Percentiles rank a stretch among this genome's conserved stretches.
Evolutionary conservation across 2,329 filamentous ascomycete genomes (phyloP).

Genomic region (Fusarium sp.): DNA sequence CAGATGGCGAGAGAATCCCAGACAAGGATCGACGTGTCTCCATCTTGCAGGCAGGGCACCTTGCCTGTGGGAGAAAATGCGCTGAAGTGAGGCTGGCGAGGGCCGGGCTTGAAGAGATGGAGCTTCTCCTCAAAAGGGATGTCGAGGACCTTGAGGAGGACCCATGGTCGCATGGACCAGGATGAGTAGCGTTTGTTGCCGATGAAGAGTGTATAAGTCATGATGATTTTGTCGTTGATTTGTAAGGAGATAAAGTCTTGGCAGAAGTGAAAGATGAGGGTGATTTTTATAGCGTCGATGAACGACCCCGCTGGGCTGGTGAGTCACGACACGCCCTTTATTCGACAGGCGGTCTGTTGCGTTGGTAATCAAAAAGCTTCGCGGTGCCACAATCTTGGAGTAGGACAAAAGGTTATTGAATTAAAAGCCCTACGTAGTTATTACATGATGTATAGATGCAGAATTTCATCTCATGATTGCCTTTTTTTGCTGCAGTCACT

Average conservation of each 20-base stretch:
- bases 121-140: slow-evolving; percentile 58
- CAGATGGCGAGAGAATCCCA: slow-evolving; percentile 63
- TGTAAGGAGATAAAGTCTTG: not conserved
- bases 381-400: not conserved
- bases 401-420: not conserved
- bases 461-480: not conserved
- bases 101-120: slow-evolving; percentile 48
- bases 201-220: slow-evolving; percentile 56
- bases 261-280: not conserved
- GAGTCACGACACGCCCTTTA: slow-evolving; percentile 23
- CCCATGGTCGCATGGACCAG: slow-evolving; percentile 61
- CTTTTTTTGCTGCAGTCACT: not conserved
- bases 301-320: slow-evolving; percentile 2
- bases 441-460: not conserved
- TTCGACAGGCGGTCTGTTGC: slow-evolving; percentile 7
- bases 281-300: slow-evolving; percentile 21
- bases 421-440: not conserved
- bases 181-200: slow-evolving; percentile 60
- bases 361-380: not conserved
- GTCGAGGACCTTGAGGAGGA: slow-evolving; percentile 57
- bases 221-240: slow-evolving; percentile 14
- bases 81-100: slow-evolving; percentile 50
- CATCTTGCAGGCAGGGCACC: slow-evolving; percentile 56
- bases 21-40: slow-evolving; percentile 47
- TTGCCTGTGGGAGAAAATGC: slow-evolving; percentile 56